Base-by-base conservation (phyloP, 768 basidiomycete species). In the Pilatotrama ljubarskyi region DNA sequence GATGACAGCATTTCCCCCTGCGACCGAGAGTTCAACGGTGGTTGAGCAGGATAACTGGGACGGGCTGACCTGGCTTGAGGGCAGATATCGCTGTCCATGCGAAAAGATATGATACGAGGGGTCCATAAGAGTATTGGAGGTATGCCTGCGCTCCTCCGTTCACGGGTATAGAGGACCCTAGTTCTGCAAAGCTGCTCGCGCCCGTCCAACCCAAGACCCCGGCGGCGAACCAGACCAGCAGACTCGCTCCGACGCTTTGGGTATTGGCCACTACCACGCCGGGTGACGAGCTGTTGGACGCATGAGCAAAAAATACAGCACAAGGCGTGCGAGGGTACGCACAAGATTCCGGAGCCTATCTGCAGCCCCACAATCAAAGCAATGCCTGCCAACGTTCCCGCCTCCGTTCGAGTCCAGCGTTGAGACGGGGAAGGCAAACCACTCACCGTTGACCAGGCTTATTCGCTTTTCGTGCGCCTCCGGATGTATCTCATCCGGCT, bases 291-390 rank as follows among this genome's bases (percentile, higher is more conserved):
- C 92, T 94, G 58, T 25, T 18, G 38, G 15, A n/a, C 18, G 15
- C 29, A 47, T n/a, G 38, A 40, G 13, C 6, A 5, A 25, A 47
- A 5, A 37, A 32, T 25, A 24, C 7, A 11, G 22, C 20, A 18
- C 3, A 44, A 25, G 42, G 2, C 20, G 22, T 25, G n/a, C 66
- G 59, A 24, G 55, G 11, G 3, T 32, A 70, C 88, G 64, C 69
- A 93, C 92, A 96, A 97, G 59, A 97, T 97, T 35, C 94, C 94
- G 17, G 93, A 95, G 15, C 94, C 94, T 73, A 93, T 91, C 87
- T 95, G 93, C 65, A 84, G 73, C 7, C 94, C 93, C 17, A 91
- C 86, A 62, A 95, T 83, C 42, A 97, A 76, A 26, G 90, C 93
- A 64, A 96, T 84, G n/a, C 90, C 93, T 93, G 32, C 5, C 42